Evolutionary conservation across 768 basidiomycete genomes (phyloP), one percentile per base, ranked within the genome.

Genomic region (Porpolomopsis calyptriformis): DNA sequence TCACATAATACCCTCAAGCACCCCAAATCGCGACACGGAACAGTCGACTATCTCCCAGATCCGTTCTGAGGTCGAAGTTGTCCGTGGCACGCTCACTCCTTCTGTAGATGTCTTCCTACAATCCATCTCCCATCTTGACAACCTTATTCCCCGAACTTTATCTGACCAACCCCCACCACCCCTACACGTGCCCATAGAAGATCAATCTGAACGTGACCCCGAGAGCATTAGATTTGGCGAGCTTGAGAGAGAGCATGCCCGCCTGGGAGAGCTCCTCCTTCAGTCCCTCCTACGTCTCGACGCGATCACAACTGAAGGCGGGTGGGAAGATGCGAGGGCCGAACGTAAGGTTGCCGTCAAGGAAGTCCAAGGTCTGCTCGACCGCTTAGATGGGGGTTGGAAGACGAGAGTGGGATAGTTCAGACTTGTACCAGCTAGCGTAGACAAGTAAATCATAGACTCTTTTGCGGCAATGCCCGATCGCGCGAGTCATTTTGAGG

Each of bases 241-340:
- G 11, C 43, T 58, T 11, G 53, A 61, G 10, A 69, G 65, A 47
- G 72, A 75, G 47, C 71, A 70, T 48, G 49, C 60, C n/a, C 69
- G 86, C 14, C 65, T 98, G 43, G 79, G 76, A 20, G 94, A 97
- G 64, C 64, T 88, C 46, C 72, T 98, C 20, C 71, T 96, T 20
- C 92, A 96, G 59, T 73, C 80, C n/a, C 69, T 98, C 22, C 73
- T 98, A 16, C 78, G 86, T 41, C 68, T 98, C 26, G 94, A 98
- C 55, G 85, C 83, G 41, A 71, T 96, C 55, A 65, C 69, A 33
- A 71, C 89, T 16, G 84, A 88, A 37, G 46, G 46, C 10, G 39
- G 34, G 35, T 96, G 90, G 85, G 72, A 75, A 7, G 71, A 80
- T 4, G 92, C 91, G 11, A 73, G 93, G 55, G 69, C 68, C 52